Percentiles rank a stretch among this genome's conserved stretches.
Conservation (phyloP, 495 filamentous ascomycete species). For the Penicillium ochrochloron region DNA sequence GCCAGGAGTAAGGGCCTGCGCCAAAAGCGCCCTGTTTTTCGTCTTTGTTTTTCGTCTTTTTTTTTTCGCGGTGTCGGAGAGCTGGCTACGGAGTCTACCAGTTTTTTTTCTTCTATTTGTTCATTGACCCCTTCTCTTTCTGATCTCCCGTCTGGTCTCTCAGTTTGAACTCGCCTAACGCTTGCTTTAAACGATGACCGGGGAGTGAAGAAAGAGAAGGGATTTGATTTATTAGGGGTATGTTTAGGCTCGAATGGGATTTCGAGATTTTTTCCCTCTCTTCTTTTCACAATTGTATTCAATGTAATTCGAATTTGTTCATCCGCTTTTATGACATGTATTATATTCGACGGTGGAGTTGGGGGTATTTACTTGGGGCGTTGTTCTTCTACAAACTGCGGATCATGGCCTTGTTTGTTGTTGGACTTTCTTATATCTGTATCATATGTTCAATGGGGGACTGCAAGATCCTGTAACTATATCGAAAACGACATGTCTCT, state of each 20-base stretch:
- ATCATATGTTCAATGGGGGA: background rate
- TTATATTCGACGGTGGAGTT: constrained; percentile 1
- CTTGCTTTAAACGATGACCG: background rate
- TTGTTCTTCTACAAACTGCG: background rate
- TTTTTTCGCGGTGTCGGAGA: background rate
- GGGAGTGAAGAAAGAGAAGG: constrained; percentile 4
- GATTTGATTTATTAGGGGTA: background rate
- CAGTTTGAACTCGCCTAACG: background rate
- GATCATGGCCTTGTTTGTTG: background rate
- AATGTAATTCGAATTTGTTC: constrained; percentile 26
- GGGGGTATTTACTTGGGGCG: background rate
- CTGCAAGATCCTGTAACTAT: background rate
- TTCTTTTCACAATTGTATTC: constrained; percentile 21
- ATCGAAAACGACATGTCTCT: background rate
- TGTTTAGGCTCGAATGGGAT: constrained; percentile 10
- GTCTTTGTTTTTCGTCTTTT: background rate
- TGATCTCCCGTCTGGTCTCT: constrained; percentile 2
- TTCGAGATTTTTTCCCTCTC: constrained; percentile 12
- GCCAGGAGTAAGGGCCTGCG: constrained; percentile 58
- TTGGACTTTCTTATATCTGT: background rate
- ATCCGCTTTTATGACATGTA: constrained; percentile 9
- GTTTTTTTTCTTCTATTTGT: constrained; percentile 10
- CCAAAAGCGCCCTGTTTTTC: background rate
- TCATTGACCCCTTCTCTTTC: constrained; percentile 9
- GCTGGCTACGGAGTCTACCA: constrained; percentile 20